phyloP scores from a whole-genome alignment of 768 basidiomycete species.

The Lenzites betulinus region DNA sequence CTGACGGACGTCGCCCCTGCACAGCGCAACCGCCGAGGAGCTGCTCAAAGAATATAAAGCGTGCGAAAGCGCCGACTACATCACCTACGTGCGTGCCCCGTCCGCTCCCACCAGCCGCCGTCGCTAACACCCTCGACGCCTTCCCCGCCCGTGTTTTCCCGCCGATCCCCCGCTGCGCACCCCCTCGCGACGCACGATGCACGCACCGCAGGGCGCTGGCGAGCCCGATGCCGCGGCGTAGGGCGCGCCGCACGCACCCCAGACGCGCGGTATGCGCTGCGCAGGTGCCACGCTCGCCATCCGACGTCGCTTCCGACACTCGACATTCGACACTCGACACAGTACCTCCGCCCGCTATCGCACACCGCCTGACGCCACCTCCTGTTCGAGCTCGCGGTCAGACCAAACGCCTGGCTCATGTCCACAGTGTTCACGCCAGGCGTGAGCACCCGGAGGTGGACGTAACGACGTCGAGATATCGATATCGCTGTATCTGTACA shows the following conservation, averaged over 20 bases:
- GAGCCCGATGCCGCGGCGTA: slow-evolving; percentile 21
- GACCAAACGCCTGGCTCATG: too few species aligned
- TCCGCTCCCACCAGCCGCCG: neutral
- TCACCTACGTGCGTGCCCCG: slow-evolving; percentile 68
- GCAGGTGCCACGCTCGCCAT: neutral
- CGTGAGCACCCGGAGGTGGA: too few species aligned
- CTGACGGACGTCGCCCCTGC: neutral
- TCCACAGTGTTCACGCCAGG: too few species aligned
- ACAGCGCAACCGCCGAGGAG: slow-evolving; percentile 83
- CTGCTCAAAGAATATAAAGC: slow-evolving; percentile 93
- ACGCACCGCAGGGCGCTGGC: slow-evolving; percentile 17
- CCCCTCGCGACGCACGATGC: neutral
- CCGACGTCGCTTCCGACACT: too few species aligned
- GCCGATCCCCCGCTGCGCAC: neutral
- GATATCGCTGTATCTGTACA: slow-evolving; percentile 1
- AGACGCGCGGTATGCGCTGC: neutral
- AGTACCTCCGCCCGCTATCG: neutral
- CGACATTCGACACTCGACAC: too few species aligned
- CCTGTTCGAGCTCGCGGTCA: neutral
- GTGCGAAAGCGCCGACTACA: slow-evolving; percentile 94
- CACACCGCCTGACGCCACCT: slow-evolving; percentile 1
- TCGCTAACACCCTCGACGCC: neutral
- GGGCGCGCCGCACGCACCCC: neutral
- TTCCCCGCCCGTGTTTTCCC: neutral
- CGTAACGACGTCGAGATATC: too few species aligned